A percentile compares a stretch with the other conserved stretches of the same genome.
Conservation (phyloP, 306 rosid genomes). For the Pyrus bretschneideri region DNA sequence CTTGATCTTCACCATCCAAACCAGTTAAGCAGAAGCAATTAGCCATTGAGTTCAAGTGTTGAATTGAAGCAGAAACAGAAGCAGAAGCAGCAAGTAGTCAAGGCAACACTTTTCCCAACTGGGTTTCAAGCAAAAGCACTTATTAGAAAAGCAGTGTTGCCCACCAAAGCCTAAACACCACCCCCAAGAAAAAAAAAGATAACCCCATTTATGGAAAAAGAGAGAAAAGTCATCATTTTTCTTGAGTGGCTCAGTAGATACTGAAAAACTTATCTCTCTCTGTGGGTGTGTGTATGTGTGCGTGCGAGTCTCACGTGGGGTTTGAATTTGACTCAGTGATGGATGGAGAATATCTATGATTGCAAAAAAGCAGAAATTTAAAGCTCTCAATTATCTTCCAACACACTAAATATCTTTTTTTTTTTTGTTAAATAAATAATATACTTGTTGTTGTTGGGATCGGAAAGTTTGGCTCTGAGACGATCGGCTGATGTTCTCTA, state of each 20-base stretch:
- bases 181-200: neutral
- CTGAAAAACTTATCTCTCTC: neutral
- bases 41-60: neutral
- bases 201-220: constrained; percentile 13
- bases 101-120: neutral
- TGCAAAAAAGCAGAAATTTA: constrained; percentile 14
- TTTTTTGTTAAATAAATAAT: constrained; percentile 14
- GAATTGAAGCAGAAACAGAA: neutral
- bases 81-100: constrained; percentile 1
- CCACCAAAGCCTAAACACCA: constrained; percentile 1
- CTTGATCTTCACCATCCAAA: constrained; percentile 21
- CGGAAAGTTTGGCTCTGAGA: constrained; percentile 38
- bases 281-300: constrained; percentile 2
- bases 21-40: neutral
- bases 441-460: constrained; percentile 34
- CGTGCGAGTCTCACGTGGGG: constrained; percentile 52
- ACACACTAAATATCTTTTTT: neutral
- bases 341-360: constrained; percentile 37
- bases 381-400: neutral
- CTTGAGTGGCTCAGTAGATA: constrained; percentile 1
- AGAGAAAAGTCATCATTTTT: constrained; percentile 23
- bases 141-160: neutral
- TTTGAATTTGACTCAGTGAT: constrained; percentile 35
- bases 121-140: constrained; percentile 17
- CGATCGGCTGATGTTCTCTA: constrained; percentile 38